phyloP scores from a whole-genome alignment of 345 rosid genomes.

The Garcia nutans region DNA sequence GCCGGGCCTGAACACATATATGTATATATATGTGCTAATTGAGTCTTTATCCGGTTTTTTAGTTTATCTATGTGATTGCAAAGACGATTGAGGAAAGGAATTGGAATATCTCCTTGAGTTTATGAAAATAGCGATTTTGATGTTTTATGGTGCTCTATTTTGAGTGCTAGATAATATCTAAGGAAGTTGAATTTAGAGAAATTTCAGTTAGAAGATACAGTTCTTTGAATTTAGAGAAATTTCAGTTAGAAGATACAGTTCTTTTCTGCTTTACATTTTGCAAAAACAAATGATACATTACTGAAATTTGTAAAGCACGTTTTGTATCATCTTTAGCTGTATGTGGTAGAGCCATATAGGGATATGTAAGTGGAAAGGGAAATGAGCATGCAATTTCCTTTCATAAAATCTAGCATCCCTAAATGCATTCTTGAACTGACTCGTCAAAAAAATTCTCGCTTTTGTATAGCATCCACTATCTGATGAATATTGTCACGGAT shows the following conservation, averaged over 20 bases:
- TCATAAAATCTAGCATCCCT: neutral
- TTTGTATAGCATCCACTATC: neutral
- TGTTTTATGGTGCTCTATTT: slow-evolving; percentile 3
- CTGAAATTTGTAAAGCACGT: neutral
- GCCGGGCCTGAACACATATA: too few relatives aligned
- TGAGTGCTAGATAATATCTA: neutral
- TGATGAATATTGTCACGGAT: too few relatives aligned
- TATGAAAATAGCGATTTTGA: neutral
- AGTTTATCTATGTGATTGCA: neutral
- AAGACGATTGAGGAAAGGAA: neutral
- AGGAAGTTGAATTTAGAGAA: neutral
- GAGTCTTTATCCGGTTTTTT: neutral
- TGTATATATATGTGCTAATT: neutral
- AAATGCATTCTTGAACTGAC: neutral
- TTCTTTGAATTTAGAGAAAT: neutral
- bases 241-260: neutral
- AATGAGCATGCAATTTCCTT: neutral
- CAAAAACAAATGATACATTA: neutral
- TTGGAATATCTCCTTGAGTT: slow-evolving; percentile 1
- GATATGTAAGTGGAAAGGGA: neutral
- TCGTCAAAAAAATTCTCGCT: neutral
- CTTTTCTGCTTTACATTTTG: neutral
- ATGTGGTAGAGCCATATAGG: neutral
- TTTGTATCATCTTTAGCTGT: slow-evolving; percentile 1
- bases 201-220: neutral